Base-by-base conservation (phyloP, 306 rosid genomes). In the Cucurbita pepo region DNA sequence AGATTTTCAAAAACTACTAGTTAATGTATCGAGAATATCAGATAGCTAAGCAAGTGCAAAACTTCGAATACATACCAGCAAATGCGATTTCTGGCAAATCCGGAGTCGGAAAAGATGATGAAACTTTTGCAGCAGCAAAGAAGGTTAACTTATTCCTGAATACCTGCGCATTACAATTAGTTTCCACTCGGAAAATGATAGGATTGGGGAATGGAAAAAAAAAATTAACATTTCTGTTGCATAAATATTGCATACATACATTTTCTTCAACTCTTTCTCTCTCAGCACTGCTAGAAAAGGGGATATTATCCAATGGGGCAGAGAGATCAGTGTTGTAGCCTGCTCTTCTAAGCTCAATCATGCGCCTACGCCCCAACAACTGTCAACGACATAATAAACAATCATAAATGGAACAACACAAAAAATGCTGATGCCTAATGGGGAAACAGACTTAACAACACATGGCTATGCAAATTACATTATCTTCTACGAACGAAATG, bases 41-140 rank as follows among this genome's bases (percentile, higher is more conserved):
- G 73, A 69, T 45, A 47, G 25, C 72, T 45, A 47, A 22, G 41
- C 56, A 69, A 47, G 73, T 16, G 34, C 11, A 11, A 62, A 77
- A 57, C 43, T 71, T 69, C 21, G 75, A 76, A 78, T 74, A 67
- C 50, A 52, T 77, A 94, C 99, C 99, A 53, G 99, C 99, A 82
- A 94, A 94, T 82, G 99, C 99, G 81, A 94, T 91, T 85, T 94
- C 99, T 2, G 96, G 99, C 79, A 94, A 83, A 56, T 78, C 81
- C 62, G 92, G 91, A 66, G 92, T 92, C 15, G 96, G 96, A 87
- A 94, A 90, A 78, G 99, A 94, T 15, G 96, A 94, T 22, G 97
- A 89, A 69, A 79, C 88, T 79, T 90, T 91, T 12, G 97, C 99
- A 66, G 99, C 94, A 44, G 99, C 99, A 75, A 90, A 91, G 85